These are phyloP conservation scores for Pleurozium schreberi DNA, from an alignment of 225 moss, liverwort and hornwort species.

Conservation along the genomic window DNA sequence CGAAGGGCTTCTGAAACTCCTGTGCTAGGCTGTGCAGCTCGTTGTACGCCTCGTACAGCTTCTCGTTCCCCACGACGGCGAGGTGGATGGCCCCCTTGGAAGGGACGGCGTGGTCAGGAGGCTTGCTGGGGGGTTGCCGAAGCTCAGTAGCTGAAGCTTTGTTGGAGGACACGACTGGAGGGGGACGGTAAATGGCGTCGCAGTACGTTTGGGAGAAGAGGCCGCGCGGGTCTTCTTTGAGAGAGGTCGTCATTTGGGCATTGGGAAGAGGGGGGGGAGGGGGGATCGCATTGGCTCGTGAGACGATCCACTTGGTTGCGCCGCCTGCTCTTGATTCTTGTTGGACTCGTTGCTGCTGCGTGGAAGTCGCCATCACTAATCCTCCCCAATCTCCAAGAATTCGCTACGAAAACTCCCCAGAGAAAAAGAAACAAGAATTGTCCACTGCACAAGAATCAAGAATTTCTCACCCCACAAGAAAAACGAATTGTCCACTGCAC, in stretches of 20 bases:
- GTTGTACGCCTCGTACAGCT: conserved; percentile 87
- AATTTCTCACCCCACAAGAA: not conserved
- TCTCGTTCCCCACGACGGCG: conserved; percentile 18
- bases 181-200: not conserved
- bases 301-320: conserved; percentile 80
- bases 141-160: not conserved
- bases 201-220: not conserved
- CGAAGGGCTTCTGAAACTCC: conserved; percentile 74
- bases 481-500: not conserved
- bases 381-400: not conserved
- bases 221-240: conserved; percentile 4
- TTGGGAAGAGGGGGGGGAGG: conserved; percentile 16
- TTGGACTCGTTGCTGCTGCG: conserved; percentile 12
- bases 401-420: not conserved
- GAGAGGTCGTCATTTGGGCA: conserved; percentile 25
- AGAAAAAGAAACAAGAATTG: not conserved
- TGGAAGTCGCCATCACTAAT: conserved; percentile 2
- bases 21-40: conserved; percentile 85
- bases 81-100: not conserved
- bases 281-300: conserved; percentile 46
- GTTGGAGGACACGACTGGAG: conserved; percentile 2
- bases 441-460: not conserved
- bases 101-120: not conserved
- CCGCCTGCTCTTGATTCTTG: conserved; percentile 70
- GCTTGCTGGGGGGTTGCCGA: not conserved